Percentiles rank a stretch among this genome's conserved stretches.
Evolutionary conservation across 164 flowering plant genomes (phyloP).

Genomic region (Vitis rotundifolia): DNA sequence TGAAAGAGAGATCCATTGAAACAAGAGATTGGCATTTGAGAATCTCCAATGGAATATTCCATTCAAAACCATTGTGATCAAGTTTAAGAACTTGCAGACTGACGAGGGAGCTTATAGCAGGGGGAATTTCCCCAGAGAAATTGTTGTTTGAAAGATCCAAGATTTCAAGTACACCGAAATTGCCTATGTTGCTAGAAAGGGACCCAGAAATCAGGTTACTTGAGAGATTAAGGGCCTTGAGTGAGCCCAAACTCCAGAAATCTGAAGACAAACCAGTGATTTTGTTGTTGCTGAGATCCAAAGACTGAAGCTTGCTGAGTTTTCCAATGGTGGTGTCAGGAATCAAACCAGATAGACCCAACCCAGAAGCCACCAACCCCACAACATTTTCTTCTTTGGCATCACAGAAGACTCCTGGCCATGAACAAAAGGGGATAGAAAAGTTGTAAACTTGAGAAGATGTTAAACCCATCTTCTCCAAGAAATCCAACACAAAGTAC

Average conservation of each 20-base stretch:
- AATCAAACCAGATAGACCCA: conserved; percentile 70
- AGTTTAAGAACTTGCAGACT: conserved; percentile 53
- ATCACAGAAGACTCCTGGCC: conserved; percentile 72
- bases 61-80: conserved; percentile 47
- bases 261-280: conserved; percentile 76
- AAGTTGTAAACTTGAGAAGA: conserved; percentile 36
- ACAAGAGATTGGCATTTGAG: conserved; percentile 48
- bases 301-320: conserved; percentile 55
- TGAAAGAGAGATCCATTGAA: conserved; percentile 56
- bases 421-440: conserved; percentile 63
- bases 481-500: conserved; percentile 62
- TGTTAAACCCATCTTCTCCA: conserved; percentile 57
- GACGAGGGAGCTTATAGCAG: conserved; percentile 51
- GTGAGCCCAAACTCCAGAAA: conserved; percentile 75
- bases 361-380: conserved; percentile 45
- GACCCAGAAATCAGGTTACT: conserved; percentile 56
- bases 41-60: conserved; percentile 53
- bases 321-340: conserved; percentile 90
- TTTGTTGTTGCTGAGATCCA: conserved; percentile 85
- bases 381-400: conserved; percentile 34
- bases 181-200: conserved; percentile 70
- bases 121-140: conserved; percentile 68
- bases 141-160: conserved; percentile 71
- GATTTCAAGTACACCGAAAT: conserved; percentile 60
- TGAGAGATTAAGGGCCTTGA: conserved; percentile 67